A percentile compares a stretch with the other conserved stretches of the same genome.
These are phyloP conservation scores for Vavraia culicis DNA, from an alignment of 371 early-diverging fungal species.

Conservation along the genomic window DNA sequence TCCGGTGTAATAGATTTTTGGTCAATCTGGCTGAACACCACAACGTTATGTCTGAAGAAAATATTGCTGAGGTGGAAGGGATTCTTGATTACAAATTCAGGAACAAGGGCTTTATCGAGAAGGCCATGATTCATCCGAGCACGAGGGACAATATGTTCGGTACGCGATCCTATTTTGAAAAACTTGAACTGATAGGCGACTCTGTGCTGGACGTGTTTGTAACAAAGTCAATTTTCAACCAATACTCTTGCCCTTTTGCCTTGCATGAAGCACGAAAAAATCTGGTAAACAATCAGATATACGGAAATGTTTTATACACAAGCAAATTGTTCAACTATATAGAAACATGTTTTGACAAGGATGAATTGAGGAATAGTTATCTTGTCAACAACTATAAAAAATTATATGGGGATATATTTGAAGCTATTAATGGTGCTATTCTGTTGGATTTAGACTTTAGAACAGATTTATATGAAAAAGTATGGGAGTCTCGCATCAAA, in stretches of 20 bases:
- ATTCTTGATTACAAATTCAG: conserved; percentile 27
- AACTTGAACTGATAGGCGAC: conserved; percentile 32
- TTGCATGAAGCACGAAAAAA: conserved; percentile 18
- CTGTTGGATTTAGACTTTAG: conserved; percentile 21
- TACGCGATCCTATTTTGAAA: conserved; percentile 12
- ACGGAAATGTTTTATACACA: conserved; percentile 13
- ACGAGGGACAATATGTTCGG: conserved; percentile 15
- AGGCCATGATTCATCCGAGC: conserved; percentile 34
- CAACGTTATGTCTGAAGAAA: too few relatives aligned
- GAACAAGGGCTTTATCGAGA: conserved; percentile 27
- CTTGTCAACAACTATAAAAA: conserved; percentile 7
- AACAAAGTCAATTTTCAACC: conserved; percentile 9
- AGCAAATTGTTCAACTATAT: conserved; percentile 3
- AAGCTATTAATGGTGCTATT: conserved; percentile 34
- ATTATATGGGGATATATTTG: conserved; percentile 30
- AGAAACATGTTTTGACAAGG: conserved; percentile 3
- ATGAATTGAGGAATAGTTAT: background rate
- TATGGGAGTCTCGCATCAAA: too few relatives aligned
- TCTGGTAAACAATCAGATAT: conserved; percentile 27
- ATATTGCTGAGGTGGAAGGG: conserved; percentile 1
- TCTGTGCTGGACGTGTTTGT: conserved; percentile 30
- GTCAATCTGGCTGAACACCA: too few relatives aligned
- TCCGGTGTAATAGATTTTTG: too few relatives aligned
- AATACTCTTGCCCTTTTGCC: conserved; percentile 4
- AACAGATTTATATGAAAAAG: too few relatives aligned